Percentiles rank a stretch among this genome's conserved stretches.
Evolutionary conservation across 371 early-diverging fungal genomes (phyloP).

Genomic region (Syncephalastrum sp.): DNA sequence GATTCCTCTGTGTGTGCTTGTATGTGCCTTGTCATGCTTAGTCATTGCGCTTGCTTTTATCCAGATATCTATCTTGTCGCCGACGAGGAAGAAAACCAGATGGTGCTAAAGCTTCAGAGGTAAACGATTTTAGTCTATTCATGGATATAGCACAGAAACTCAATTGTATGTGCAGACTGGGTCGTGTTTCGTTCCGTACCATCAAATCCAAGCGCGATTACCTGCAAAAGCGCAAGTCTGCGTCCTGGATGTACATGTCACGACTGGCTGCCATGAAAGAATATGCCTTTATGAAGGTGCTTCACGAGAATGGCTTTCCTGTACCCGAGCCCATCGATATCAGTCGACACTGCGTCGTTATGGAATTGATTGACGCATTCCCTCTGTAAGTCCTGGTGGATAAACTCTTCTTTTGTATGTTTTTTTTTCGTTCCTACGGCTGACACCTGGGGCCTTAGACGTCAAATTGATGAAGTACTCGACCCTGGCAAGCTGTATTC

Average conservation of each 20-base stretch:
- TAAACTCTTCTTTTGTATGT: too few relatives aligned
- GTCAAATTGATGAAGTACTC: constrained; percentile 82
- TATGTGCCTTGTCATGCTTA: not conserved
- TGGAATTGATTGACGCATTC: constrained; percentile 94
- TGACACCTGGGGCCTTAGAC: constrained; percentile 32
- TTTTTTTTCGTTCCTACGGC: constrained; percentile 4
- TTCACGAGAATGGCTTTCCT: constrained; percentile 92
- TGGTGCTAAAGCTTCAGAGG: constrained; percentile 92
- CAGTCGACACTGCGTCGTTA: constrained; percentile 97
- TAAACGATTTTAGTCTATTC: constrained; percentile 18
- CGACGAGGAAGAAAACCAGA: constrained; percentile 83
- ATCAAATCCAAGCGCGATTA: constrained; percentile 98
- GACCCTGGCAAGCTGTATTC: constrained; percentile 93
- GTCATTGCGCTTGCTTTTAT: not conserved
- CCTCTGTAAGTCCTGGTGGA: constrained; percentile 68
- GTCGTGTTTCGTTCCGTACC: constrained; percentile 97
- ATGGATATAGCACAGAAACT: not conserved
- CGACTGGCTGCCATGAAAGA: constrained; percentile 96
- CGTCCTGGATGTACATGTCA: constrained; percentile 98
- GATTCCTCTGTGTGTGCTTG: not conserved
- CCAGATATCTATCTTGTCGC: constrained; percentile 94
- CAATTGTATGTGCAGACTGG: constrained; percentile 60
- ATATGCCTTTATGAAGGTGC: constrained; percentile 94
- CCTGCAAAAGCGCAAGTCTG: constrained; percentile 84
- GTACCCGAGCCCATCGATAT: constrained; percentile 94